Conservation (phyloP, 208 protist genomes). For the Strigomonas culicis region DNA sequence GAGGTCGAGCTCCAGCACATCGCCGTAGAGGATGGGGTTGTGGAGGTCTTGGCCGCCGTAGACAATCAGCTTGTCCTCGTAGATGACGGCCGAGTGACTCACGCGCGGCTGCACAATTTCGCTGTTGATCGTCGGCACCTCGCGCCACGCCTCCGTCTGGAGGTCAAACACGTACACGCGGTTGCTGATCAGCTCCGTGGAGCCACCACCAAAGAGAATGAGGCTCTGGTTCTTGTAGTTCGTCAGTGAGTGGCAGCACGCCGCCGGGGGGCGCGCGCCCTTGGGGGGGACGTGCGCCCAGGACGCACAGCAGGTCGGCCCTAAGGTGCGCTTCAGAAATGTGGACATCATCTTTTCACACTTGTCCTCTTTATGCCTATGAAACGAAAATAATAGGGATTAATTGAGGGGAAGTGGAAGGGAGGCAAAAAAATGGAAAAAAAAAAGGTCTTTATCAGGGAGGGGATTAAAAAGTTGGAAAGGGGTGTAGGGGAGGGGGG, state of each 20-base stretch:
- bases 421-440: slow-evolving; percentile 5
- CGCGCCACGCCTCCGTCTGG: slow-evolving; percentile 36
- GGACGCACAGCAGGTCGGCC: background rate
- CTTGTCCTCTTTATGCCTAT: no score
- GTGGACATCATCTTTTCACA: background rate
- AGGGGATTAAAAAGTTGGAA: background rate
- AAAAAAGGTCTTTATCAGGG: no score
- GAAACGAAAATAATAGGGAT: background rate
- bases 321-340: background rate
- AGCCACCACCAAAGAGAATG: slow-evolving; percentile 76
- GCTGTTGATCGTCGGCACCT: slow-evolving; percentile 33
- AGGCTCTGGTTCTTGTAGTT: slow-evolving; percentile 74
- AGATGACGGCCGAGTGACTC: slow-evolving; percentile 62
- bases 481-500: background rate
- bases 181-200: slow-evolving; percentile 17
- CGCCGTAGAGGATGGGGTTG: slow-evolving; percentile 37
- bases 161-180: slow-evolving; percentile 48
- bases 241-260: slow-evolving; percentile 71
- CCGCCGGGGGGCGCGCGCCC: slow-evolving; percentile 35
- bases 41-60: slow-evolving; percentile 73
- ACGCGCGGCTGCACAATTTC: slow-evolving; percentile 46
- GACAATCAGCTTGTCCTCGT: slow-evolving; percentile 82
- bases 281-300: slow-evolving; percentile 1
- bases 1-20: slow-evolving; percentile 70
- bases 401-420: background rate